Conservation (phyloP, 352 stramenopile species). For the Thalassiosira mediterranea region DNA sequence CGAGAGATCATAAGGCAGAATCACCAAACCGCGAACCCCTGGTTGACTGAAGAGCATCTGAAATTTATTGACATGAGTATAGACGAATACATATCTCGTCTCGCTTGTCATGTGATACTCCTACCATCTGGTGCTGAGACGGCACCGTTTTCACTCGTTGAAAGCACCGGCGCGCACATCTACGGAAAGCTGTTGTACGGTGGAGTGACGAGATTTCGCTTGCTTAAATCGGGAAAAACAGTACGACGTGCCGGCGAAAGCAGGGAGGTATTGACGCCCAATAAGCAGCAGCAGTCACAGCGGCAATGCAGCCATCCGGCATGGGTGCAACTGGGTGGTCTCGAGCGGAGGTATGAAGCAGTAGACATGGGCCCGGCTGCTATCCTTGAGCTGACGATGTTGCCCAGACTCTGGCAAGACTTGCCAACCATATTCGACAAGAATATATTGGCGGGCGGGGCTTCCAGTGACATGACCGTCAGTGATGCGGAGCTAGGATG, state of each 20-base stretch:
- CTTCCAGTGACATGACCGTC: slow-evolving; percentile 23
- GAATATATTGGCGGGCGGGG: no score
- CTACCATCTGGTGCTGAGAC: slow-evolving; percentile 66
- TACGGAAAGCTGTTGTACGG: slow-evolving; percentile 76
- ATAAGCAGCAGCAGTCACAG: slow-evolving; percentile 15
- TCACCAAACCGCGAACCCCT: slow-evolving; percentile 27
- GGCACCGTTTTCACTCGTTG: slow-evolving; percentile 36
- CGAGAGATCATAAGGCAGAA: slow-evolving; percentile 47
- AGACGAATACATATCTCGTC: slow-evolving; percentile 59
- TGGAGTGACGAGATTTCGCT: slow-evolving; percentile 64
- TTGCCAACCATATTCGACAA: no score
- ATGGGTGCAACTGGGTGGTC: slow-evolving; percentile 75
- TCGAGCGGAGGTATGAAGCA: slow-evolving; percentile 62
- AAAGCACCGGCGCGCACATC: slow-evolving; percentile 54
- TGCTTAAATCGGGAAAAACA: slow-evolving; percentile 48
- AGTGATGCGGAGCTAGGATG: slow-evolving; percentile 41
- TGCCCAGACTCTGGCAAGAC: slow-evolving; percentile 26
- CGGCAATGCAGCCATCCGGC: no score
- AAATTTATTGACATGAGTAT: slow-evolving; percentile 53
- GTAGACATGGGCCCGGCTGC: slow-evolving; percentile 74
- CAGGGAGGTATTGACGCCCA: slow-evolving; percentile 48
- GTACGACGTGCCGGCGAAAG: slow-evolving; percentile 55
- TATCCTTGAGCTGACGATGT: slow-evolving; percentile 58
- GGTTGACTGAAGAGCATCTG: slow-evolving; percentile 58
- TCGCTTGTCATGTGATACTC: slow-evolving; percentile 70